phyloP scores from a whole-genome alignment of 2,329 filamentous ascomycete genomes.

The Didymella segeticola region DNA sequence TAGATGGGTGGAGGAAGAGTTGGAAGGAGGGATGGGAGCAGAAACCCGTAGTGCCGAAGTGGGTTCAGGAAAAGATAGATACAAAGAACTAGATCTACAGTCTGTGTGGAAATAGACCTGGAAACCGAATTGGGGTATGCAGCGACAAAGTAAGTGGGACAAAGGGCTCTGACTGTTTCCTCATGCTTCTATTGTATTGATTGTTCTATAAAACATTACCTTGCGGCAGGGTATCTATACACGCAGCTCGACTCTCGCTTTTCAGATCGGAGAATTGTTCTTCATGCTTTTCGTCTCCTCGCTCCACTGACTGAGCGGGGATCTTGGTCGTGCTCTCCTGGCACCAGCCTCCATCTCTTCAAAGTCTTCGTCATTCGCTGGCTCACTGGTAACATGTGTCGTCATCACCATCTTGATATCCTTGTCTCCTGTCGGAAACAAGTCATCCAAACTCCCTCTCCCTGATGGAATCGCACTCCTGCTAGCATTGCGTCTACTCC shows the following conservation, averaged over 20 bases:
- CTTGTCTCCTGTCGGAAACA: conserved; percentile 25
- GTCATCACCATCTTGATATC: conserved; percentile 48
- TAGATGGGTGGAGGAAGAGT: conserved; percentile 55
- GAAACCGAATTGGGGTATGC: background rate
- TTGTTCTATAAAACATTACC: background rate
- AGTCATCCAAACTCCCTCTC: conserved; percentile 34
- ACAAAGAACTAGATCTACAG: background rate
- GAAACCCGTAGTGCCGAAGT: conserved; percentile 64
- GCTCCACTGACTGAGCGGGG: conserved; percentile 42
- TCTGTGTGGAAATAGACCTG: background rate
- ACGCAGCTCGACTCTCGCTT: background rate
- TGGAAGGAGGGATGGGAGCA: conserved; percentile 63
- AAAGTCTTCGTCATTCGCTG: conserved; percentile 41
- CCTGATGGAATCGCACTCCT: conserved; percentile 24
- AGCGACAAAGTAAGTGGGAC: background rate
- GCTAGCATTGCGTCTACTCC: conserved; percentile 19
- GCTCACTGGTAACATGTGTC: conserved; percentile 43
- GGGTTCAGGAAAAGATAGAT: conserved; percentile 56
- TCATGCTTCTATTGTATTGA: background rate
- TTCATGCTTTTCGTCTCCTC: conserved; percentile 38
- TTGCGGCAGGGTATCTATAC: conserved; percentile 9
- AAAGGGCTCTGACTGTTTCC: background rate
- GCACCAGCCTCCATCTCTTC: conserved; percentile 41
- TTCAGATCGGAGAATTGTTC: conserved; percentile 10
- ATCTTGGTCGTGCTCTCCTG: conserved; percentile 32